A percentile compares a stretch with the other conserved stretches of the same genome.
These are phyloP conservation scores for Paratinospora sagittata DNA, from an alignment of 164 flowering plant species.

Conservation along the genomic window DNA sequence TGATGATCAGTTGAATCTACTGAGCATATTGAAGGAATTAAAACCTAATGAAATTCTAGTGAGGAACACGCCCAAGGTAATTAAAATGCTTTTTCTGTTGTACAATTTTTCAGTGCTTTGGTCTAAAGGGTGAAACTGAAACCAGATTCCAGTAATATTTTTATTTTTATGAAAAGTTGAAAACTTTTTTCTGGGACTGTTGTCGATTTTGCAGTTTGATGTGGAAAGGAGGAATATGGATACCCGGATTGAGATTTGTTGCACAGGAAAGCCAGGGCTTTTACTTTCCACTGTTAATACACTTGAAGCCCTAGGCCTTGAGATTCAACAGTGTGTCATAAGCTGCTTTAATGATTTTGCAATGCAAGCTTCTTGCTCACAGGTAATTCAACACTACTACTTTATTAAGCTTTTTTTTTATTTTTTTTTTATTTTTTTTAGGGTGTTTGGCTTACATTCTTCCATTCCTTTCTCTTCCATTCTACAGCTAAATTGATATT, in stretches of 20 bases:
- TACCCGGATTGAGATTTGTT: conserved; percentile 63
- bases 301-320: conserved; percentile 79
- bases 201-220: conserved; percentile 49
- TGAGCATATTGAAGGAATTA: conserved; percentile 44
- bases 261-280: conserved; percentile 69
- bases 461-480: no score
- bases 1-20: conserved; percentile 26
- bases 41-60: conserved; percentile 52
- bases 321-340: conserved; percentile 87
- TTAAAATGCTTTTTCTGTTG: no score
- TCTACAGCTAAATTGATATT: no score
- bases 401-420: neutral
- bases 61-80: conserved; percentile 79
- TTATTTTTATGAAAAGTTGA: neutral
- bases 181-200: neutral
- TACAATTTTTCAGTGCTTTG: no score
- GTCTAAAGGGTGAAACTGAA: no score
- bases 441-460: no score
- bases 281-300: conserved; percentile 60
- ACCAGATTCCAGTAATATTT: no score
- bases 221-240: conserved; percentile 61
- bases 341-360: conserved; percentile 90
- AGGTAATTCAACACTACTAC: conserved; percentile 36
- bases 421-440: no score
- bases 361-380: conserved; percentile 82